Conservation (phyloP, 2,329 filamentous ascomycete species). For the Beauveria scarabaeidicola region DNA sequence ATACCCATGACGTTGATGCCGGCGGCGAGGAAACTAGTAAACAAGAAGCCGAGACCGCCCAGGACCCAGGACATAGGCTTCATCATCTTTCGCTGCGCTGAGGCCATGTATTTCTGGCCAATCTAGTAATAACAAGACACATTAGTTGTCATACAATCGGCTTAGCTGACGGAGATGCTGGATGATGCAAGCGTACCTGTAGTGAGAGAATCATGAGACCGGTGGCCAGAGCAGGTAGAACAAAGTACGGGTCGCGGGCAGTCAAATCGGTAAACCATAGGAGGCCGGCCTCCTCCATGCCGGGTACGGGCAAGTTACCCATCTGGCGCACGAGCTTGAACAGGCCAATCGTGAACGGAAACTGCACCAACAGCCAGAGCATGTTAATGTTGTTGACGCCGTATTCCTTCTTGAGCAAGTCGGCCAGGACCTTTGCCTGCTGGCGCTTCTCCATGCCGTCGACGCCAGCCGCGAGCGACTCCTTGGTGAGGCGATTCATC, state of each 20-base stretch:
- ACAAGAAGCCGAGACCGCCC: slow-evolving; percentile 34
- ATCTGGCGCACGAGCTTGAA: slow-evolving; percentile 73
- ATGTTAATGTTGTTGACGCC: slow-evolving; percentile 25
- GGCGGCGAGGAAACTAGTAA: slow-evolving; percentile 39
- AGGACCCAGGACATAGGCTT: slow-evolving; percentile 36
- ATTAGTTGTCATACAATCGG: no score
- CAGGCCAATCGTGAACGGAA: slow-evolving; percentile 69
- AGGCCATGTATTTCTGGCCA: slow-evolving; percentile 20
- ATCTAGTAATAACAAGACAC: slow-evolving; percentile 19
- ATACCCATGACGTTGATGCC: slow-evolving; percentile 40
- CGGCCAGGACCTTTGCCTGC: slow-evolving; percentile 26
- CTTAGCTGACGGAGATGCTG: no score
- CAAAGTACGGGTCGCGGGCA: slow-evolving; percentile 63
- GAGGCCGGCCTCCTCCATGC: slow-evolving; percentile 59
- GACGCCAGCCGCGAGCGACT: slow-evolving; percentile 18
- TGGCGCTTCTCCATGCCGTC: slow-evolving; percentile 32
- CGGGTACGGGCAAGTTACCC: slow-evolving; percentile 70
- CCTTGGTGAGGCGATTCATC: slow-evolving; percentile 42
- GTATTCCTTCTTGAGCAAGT: slow-evolving; percentile 29
- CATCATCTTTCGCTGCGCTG: slow-evolving; percentile 27
- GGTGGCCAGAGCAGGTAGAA: slow-evolving; percentile 59
- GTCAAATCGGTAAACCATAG: slow-evolving; percentile 77
- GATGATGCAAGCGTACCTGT: slow-evolving; percentile 28
- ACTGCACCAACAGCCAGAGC: slow-evolving; percentile 32
- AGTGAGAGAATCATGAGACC: slow-evolving; percentile 49